Conservation (phyloP, 2,329 filamentous ascomycete genomes). For the Penicillium sp. region DNA sequence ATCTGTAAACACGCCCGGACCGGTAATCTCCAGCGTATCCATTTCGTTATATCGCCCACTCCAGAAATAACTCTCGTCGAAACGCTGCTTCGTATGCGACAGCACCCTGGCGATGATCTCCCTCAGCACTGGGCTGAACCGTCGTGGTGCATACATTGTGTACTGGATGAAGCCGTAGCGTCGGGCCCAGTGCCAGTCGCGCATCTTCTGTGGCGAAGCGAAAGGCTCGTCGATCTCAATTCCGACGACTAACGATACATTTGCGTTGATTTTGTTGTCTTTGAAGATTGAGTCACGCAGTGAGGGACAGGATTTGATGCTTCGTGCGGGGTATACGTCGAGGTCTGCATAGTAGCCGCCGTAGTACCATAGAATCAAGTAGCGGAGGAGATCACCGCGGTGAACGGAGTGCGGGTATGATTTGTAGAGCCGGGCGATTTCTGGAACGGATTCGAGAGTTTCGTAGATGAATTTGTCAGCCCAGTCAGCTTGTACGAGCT, state of each 20-base stretch:
- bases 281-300: conserved; percentile 20
- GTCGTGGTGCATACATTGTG: conserved; percentile 33
- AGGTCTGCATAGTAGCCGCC: conserved; percentile 39
- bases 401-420: conserved; percentile 47
- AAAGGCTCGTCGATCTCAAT: conserved; percentile 41
- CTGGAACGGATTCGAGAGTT: conserved; percentile 26
- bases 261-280: conserved; percentile 2
- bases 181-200: conserved; percentile 36
- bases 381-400: conserved; percentile 50
- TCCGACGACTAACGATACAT: conserved; percentile 34
- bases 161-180: conserved; percentile 38
- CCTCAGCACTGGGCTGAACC: conserved; percentile 35
- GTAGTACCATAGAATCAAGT: conserved; percentile 37
- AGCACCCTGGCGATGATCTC: conserved; percentile 33
- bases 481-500: conserved; percentile 29
- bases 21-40: conserved; percentile 33
- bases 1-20: conserved; percentile 37
- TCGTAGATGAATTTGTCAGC: conserved; percentile 28
- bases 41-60: conserved; percentile 24
- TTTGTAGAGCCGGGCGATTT: conserved; percentile 27
- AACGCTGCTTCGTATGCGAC: conserved; percentile 32
- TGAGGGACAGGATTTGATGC: conserved; percentile 31
- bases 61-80: conserved; percentile 17
- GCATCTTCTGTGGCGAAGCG: conserved; percentile 31
- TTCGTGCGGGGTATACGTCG: conserved; percentile 29